phyloP scores from a whole-genome alignment of 176 grass and related monocot genomes.

The Hordeum marinum region DNA sequence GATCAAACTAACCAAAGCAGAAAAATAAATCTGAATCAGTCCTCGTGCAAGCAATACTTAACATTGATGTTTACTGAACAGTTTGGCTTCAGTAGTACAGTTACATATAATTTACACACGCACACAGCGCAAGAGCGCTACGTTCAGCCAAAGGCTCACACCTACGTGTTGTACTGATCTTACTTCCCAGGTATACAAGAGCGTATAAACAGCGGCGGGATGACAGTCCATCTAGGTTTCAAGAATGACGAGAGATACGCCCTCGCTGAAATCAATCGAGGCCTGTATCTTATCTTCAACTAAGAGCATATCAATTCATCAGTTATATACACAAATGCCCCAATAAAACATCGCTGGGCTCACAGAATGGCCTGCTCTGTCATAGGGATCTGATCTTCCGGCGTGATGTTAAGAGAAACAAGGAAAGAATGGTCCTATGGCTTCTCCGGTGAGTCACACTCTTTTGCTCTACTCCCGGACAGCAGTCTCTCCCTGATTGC shows the following conservation, averaged over 20 bases:
- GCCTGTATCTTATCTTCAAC: constrained; percentile 21
- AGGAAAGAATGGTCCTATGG: constrained; percentile 28
- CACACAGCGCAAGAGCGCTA: constrained; percentile 8
- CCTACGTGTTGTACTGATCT: constrained; percentile 19
- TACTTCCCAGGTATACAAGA: constrained; percentile 27
- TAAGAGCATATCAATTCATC: constrained; percentile 32
- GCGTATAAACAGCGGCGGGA: constrained; percentile 19
- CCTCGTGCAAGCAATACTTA: not conserved
- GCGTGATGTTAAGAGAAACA: constrained; percentile 5
- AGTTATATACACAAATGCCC: constrained; percentile 34
- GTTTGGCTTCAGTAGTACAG: not conserved
- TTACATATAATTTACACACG: constrained; percentile 40
- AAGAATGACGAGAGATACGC: constrained; percentile 21
- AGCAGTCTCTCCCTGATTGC: constrained; percentile 61
- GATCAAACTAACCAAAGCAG: not conserved
- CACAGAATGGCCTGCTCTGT: not conserved
- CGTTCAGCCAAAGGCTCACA: constrained; percentile 25
- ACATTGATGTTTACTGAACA: not conserved
- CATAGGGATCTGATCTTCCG: not conserved
- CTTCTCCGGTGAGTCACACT: constrained; percentile 24
- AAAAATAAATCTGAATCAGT: not conserved
- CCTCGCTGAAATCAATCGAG: constrained; percentile 30
- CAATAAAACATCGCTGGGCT: constrained; percentile 6
- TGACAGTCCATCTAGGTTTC: not conserved
- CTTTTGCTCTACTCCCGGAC: constrained; percentile 39